Evolutionary conservation across 2,329 filamentous ascomycete species (phyloP), one percentile per base, ranked within the genome.

Genomic region (Alternaria conjuncta): DNA sequence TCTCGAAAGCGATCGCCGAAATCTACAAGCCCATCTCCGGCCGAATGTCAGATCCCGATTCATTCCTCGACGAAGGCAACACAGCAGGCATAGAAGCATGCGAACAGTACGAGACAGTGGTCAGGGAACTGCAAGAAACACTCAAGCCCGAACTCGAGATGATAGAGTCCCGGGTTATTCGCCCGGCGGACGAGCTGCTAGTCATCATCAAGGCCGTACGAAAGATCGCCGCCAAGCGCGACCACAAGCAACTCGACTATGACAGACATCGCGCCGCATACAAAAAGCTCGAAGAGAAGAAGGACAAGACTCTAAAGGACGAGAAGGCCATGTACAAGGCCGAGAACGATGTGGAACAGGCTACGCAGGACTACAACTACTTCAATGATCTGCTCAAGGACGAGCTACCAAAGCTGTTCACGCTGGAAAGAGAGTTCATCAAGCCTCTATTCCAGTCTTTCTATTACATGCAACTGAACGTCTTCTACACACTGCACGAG

Each of bases 391-490:
- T 99, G 55, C 87, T 99, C 65, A 99, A 99, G 84, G 93, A 96
- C 18, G 96, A 99, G 82, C 85, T 99, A 67, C 96, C 96, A 26
- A 93, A 94, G 80, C 87, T 99, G 11, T 99, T 99, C 81, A 81
- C 84, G 8, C 88, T 99, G 18, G 96, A 99, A 81, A 88, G 90
- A 68, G 92, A 98, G 80, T 98, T 99, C 80, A 99, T 99, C 80
- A 90, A 93, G 71, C 96, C 96, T 3, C 88, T 99, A 8, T 99
- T 99, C 86, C 96, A 98, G 80, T 97, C 93, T 10, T 99, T 99
- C 84, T 99, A 99, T 83, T 99, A 98, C 85, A 99, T 99, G 96
- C 96, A 99, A 82, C 88, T 99, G 69, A 99, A 99, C 81, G 93
- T 99, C 69, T 99, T 98, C 81, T 99, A 99, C 82, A 99, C 96